Base-by-base conservation (phyloP, 495 filamentous ascomycete species). In the Lepidopterella palustris region DNA sequence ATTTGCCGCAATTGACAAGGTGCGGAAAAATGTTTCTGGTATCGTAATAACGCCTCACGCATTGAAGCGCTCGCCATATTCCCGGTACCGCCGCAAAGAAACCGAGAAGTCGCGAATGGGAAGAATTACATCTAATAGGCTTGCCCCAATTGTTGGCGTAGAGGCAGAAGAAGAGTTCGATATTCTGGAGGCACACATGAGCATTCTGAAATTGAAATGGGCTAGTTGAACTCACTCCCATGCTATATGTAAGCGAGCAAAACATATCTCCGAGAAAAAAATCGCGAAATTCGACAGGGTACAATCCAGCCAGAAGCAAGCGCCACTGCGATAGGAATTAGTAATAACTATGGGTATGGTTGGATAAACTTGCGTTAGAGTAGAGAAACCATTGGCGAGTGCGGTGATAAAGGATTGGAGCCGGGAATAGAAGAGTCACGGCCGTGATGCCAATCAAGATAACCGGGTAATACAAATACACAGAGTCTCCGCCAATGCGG, bases 241-340 rank as follows among this genome's bases (percentile, higher is more conserved):
- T 87, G 27, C 85, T 79, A 72, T 98, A 97, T 6, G 90, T 93
- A 53, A 91, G 81, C 4, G 93, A 97, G 70, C 93, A 97, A 68
- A 89, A 95, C 80, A 97, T 97, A 69, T 98, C 93, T 15, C 93
- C 93, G 0, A 97, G 79, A 72, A 96, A 98, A 75, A 98, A 97
- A 70, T 98, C 93, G 58, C 90, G 83, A 68, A 97, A 98, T 70
- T 97, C 93, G 20, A 98, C 93, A 9, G 88, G 90, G 71, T 91
- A 96, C 10, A 93, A 65, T 13, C 93, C 93, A 18, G 93, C 87
- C 21, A 90, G 78, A 48, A 95, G 74, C 25, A 97, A 75, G 59
- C 93, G 87, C 78, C 85, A 95, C 90, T 96, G 56, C 15, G 42
- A 42, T 5, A 2, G 21, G 21, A 32, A 0, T 35, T 32, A 25